These are phyloP conservation scores for Trichoderma atrobrunneum DNA, from an alignment of 2,329 filamentous ascomycete genomes.

Conservation along the genomic window DNA sequence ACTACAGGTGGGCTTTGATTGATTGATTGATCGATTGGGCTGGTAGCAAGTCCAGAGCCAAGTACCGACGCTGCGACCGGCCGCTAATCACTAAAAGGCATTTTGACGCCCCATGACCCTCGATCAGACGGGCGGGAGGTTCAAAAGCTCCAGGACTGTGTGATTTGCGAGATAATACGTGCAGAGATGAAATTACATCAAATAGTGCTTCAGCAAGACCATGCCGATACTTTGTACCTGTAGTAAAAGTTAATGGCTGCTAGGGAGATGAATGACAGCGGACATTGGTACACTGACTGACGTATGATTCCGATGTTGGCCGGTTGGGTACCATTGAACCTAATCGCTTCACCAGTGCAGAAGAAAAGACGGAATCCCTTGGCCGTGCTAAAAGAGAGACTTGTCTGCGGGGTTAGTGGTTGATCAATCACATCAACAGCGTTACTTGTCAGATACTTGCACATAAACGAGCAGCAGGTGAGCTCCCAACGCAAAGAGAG, in stretches of 20 bases:
- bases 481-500: background rate
- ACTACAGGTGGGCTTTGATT: background rate
- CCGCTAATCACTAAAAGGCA: constrained; percentile 3
- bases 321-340: background rate
- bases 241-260: background rate
- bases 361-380: background rate
- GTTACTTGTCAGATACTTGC: background rate
- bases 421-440: background rate
- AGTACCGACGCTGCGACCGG: constrained; percentile 6
- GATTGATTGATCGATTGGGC: background rate
- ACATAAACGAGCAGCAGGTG: background rate
- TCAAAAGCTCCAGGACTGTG: background rate
- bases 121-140: background rate
- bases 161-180: background rate
- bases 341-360: background rate
- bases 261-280: background rate
- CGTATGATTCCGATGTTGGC: background rate
- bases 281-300: too few relatives aligned
- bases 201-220: background rate
- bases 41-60: background rate
- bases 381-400: background rate
- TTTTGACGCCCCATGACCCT: constrained; percentile 15
- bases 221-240: background rate
- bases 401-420: constrained; percentile 9
- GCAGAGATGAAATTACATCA: background rate